These are phyloP conservation scores for Voacanga thouarsii DNA, from an alignment of 257 asterid species.

Conservation along the genomic window DNA sequence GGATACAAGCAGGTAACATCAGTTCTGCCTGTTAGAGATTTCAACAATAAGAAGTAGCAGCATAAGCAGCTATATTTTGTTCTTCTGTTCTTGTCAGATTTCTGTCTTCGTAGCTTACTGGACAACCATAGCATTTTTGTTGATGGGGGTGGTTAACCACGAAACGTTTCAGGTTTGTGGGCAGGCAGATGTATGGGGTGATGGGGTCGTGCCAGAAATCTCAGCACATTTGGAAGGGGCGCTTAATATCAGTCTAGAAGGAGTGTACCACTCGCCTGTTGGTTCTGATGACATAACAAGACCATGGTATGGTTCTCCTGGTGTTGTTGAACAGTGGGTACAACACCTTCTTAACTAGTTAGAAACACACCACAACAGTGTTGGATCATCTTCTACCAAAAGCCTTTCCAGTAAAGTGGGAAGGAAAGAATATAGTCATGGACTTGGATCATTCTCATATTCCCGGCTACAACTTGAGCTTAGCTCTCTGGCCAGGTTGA, in stretches of 20 bases:
- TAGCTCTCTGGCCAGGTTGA: neutral
- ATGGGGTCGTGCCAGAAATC: constrained; percentile 84
- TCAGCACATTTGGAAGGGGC: constrained; percentile 96
- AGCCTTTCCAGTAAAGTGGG: neutral
- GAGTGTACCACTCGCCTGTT: constrained; percentile 84
- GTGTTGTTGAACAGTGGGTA: constrained; percentile 77
- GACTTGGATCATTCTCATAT: neutral
- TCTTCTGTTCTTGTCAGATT: too few relatives aligned
- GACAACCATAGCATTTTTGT: neutral
- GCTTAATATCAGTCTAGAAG: constrained; percentile 62
- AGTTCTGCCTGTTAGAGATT: neutral
- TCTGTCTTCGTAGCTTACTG: neutral
- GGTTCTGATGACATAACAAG: constrained; percentile 72
- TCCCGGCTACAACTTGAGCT: neutral
- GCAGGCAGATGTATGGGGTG: constrained; percentile 89
- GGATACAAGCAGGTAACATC: constrained; percentile 84
- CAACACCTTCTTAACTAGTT: constrained; percentile 60
- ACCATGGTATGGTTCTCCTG: constrained; percentile 94
- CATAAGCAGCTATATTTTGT: neutral
- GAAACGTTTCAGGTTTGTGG: constrained; percentile 72
- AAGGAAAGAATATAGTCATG: neutral
- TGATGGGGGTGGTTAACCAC: constrained; percentile 3
- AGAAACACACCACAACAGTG: neutral
- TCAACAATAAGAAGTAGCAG: neutral
- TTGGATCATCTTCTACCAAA: neutral